These are phyloP conservation scores for Trametes cubensis DNA, from an alignment of 768 basidiomycete genomes.

Conservation along the genomic window DNA sequence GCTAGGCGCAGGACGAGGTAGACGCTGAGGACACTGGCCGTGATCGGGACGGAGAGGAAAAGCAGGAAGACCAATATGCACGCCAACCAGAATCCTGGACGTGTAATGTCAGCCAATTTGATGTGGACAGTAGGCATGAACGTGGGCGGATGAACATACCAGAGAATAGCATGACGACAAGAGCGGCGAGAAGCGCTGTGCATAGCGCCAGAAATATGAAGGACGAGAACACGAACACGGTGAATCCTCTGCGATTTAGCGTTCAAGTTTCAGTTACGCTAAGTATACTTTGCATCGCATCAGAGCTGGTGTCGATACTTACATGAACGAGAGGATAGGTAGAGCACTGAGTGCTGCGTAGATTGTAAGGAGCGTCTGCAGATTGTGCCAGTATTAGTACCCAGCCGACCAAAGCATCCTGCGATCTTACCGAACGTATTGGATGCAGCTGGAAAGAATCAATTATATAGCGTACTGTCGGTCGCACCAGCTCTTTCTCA, in stretches of 20 bases:
- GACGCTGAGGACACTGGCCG: slow-evolving; percentile 11
- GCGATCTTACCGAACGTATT: slow-evolving; percentile 23
- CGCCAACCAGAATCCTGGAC: slow-evolving; percentile 22
- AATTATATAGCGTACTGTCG: slow-evolving; percentile 11
- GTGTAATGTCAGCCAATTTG: background rate
- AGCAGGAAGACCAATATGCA: slow-evolving; percentile 25
- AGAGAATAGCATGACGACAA: slow-evolving; percentile 19
- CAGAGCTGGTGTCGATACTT: background rate
- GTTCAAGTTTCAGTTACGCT: no score
- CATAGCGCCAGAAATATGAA: slow-evolving; percentile 24
- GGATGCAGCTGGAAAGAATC: slow-evolving; percentile 22
- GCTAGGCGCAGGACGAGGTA: slow-evolving; percentile 21
- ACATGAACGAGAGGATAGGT: slow-evolving; percentile 29
- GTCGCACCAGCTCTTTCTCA: slow-evolving; percentile 19
- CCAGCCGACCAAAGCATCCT: background rate
- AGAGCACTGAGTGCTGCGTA: slow-evolving; percentile 26
- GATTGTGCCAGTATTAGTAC: no score
- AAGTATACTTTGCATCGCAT: no score
- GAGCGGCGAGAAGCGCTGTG: slow-evolving; percentile 16
- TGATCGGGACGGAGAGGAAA: slow-evolving; percentile 19
- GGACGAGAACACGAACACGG: slow-evolving; percentile 27
- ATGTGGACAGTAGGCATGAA: background rate
- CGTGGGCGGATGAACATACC: slow-evolving; percentile 11
- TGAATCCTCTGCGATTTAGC: slow-evolving; percentile 21
- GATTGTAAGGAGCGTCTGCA: slow-evolving; percentile 24